Evolutionary conservation across 305 asterid species (phyloP).

Genomic region (Ajuga reptans): DNA sequence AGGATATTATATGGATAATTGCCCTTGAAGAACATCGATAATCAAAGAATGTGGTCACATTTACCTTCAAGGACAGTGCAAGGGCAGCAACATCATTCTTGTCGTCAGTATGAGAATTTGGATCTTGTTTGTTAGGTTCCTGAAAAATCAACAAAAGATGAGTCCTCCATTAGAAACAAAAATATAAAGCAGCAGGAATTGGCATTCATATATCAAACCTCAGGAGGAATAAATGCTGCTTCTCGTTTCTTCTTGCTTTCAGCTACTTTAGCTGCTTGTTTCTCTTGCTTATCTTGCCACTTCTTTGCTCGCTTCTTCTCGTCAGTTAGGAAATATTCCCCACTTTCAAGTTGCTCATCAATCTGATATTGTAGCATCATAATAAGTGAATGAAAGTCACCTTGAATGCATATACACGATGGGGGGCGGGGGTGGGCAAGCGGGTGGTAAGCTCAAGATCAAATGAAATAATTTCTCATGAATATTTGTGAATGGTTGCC

Average conservation of each 20-base stretch:
- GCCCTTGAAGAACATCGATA: too few relatives aligned
- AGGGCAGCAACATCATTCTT: conserved; percentile 43
- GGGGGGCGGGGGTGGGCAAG: too few relatives aligned
- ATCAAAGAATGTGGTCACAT: background rate
- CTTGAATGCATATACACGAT: background rate
- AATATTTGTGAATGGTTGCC: background rate
- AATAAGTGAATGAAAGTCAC: background rate
- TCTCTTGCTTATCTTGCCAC: conserved; percentile 83
- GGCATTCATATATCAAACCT: conserved; percentile 39
- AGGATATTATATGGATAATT: too few relatives aligned
- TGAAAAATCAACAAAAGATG: conserved; percentile 23
- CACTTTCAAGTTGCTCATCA: conserved; percentile 76
- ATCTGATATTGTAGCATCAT: conserved; percentile 37
- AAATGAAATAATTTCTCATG: too few relatives aligned
- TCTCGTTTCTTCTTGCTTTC: conserved; percentile 73
- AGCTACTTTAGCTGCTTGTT: conserved; percentile 67
- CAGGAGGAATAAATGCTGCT: conserved; percentile 76
- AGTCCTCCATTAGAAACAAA: background rate
- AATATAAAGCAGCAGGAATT: background rate
- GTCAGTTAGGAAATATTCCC: conserved; percentile 76
- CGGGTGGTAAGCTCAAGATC: too few relatives aligned
- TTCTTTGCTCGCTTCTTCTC: conserved; percentile 68
- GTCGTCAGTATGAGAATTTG: conserved; percentile 24
- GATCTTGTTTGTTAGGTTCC: conserved; percentile 46
- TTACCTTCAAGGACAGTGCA: conserved; percentile 67